Evolutionary conservation across 495 filamentous ascomycete genomes (phyloP).

Genomic region (Aspergillus heteromorphus): DNA sequence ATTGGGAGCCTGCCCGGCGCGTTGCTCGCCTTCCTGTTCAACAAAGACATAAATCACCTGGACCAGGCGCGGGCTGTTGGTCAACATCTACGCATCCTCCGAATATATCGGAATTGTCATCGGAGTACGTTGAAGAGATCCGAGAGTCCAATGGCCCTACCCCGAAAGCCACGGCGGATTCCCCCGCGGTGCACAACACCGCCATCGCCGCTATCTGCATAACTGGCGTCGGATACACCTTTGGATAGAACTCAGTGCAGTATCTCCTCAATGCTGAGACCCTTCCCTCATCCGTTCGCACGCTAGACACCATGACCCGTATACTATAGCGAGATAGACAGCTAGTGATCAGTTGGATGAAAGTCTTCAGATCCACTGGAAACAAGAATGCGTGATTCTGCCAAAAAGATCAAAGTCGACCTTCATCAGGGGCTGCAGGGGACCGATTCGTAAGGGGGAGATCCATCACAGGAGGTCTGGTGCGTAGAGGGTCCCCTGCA

Average conservation of each 20-base stretch:
- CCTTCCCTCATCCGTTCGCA: constrained; percentile 45
- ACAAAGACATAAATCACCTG: constrained; percentile 56
- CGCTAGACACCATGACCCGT: too few species aligned
- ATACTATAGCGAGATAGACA: too few species aligned
- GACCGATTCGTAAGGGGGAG: too few species aligned
- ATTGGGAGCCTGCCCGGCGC: constrained; percentile 54
- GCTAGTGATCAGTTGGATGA: too few species aligned
- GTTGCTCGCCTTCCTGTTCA: constrained; percentile 52
- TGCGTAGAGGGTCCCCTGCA: too few species aligned
- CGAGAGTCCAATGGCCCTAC: neutral
- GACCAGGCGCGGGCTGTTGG: constrained; percentile 52
- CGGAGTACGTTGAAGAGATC: constrained; percentile 8
- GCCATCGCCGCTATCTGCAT: constrained; percentile 50
- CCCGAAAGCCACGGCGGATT: constrained; percentile 5
- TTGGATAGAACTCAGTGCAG: constrained; percentile 64
- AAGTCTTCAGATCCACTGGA: too few species aligned
- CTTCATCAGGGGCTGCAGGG: too few species aligned
- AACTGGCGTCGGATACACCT: constrained; percentile 54
- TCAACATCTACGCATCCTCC: constrained; percentile 55
- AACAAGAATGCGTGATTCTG: too few species aligned
- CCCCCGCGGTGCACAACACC: constrained; percentile 13
- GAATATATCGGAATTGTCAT: constrained; percentile 60
- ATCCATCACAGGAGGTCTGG: too few species aligned
- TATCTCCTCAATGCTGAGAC: constrained; percentile 65
- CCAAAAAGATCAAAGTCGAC: too few species aligned